phyloP scores from a whole-genome alignment of 257 asterid species.

The Ligustrum vulgare region DNA sequence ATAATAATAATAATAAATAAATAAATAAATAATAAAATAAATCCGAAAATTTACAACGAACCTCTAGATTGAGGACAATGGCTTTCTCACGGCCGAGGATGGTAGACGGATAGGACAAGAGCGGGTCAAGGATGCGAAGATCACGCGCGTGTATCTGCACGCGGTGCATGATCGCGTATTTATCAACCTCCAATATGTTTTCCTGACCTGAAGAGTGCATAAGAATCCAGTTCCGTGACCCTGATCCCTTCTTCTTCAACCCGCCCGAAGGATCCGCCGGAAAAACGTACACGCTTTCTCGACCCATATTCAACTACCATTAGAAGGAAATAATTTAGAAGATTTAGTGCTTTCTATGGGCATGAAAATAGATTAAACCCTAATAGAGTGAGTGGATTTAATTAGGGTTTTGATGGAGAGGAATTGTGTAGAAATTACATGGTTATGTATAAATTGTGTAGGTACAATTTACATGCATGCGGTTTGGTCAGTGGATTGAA shows the following conservation, averaged over 20 bases:
- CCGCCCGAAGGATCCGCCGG: conserved; percentile 62
- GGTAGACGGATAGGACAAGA: conserved; percentile 76
- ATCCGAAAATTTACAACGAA: conserved; percentile 14
- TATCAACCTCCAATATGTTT: conserved; percentile 60
- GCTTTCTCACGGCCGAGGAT: conserved; percentile 89
- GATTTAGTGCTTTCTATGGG: background rate
- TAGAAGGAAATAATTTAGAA: background rate
- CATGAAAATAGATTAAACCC: no score
- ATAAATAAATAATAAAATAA: no score
- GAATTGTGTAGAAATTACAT: no score
- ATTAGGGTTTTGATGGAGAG: no score
- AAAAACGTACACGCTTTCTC: background rate
- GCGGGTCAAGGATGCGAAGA: conserved; percentile 86
- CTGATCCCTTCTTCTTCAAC: conserved; percentile 60
- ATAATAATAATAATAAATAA: background rate
- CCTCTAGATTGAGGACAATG: conserved; percentile 90
- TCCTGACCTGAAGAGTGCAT: conserved; percentile 68
- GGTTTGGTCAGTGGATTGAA: no score
- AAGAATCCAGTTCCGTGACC: conserved; percentile 72
- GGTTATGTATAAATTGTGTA: no score
- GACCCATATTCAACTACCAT: background rate
- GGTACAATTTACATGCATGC: no score
- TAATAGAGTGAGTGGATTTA: no score
- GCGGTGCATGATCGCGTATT: conserved; percentile 86
- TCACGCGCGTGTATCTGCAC: conserved; percentile 92